These are phyloP conservation scores for Penicillium bovifimosum DNA, from an alignment of 495 filamentous ascomycete species.

Conservation along the genomic window DNA sequence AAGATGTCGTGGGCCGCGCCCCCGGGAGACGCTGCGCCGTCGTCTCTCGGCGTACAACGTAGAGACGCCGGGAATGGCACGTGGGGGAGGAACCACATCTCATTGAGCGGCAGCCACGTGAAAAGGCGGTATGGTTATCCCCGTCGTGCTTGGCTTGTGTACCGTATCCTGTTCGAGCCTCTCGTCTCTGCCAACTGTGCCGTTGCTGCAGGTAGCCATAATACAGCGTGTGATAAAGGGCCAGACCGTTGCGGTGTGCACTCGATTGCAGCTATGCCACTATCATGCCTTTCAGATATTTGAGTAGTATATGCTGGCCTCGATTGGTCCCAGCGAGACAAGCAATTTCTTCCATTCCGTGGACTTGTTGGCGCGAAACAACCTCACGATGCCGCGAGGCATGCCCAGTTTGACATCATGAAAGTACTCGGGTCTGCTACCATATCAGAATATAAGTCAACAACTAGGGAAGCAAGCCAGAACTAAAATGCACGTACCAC, in stretches of 20 bases:
- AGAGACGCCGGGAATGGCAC: conserved; percentile 12
- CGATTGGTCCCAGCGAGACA: background rate
- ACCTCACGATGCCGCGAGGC: background rate
- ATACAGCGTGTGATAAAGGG: background rate
- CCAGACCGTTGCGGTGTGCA: conserved; percentile 1
- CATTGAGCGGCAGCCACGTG: conserved; percentile 12
- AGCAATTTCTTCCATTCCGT: background rate
- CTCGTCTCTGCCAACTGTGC: background rate
- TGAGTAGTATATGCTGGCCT: background rate
- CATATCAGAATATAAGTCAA: conserved; percentile 23
- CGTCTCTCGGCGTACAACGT: background rate
- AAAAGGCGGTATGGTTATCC: conserved; percentile 17
- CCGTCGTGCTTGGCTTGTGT: background rate
- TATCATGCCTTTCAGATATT: background rate
- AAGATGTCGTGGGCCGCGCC: conserved; percentile 4
- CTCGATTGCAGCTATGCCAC: background rate
- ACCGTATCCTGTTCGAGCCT: background rate
- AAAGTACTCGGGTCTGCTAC: conserved; percentile 34
- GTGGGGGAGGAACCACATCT: conserved; percentile 11
- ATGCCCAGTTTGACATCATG: conserved; percentile 14
- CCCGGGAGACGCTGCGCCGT: background rate
- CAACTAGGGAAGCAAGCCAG: background rate
- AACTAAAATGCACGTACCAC: conserved; percentile 43
- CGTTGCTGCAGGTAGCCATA: background rate
- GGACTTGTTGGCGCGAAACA: background rate